phyloP scores from a whole-genome alignment of 495 filamentous ascomycete species.

The Lasiosphaeria ovina region DNA sequence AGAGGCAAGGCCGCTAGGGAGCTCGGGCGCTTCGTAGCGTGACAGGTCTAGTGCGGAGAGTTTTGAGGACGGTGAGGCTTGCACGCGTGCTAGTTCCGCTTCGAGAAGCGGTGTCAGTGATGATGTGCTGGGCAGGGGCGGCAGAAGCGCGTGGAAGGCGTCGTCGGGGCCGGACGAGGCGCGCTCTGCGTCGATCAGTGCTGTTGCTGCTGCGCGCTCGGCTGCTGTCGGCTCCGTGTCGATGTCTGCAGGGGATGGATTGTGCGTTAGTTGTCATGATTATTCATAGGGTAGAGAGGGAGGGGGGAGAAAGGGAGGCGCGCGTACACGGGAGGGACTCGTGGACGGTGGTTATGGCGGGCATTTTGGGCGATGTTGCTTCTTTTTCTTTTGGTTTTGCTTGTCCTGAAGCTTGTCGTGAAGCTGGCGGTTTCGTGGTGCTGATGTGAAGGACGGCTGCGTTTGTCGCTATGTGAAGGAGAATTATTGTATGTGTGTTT shows the following conservation, averaged over 20 bases:
- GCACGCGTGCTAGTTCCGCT: slow-evolving; percentile 52
- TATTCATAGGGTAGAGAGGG: slow-evolving; percentile 4
- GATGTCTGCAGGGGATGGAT: slow-evolving; percentile 58
- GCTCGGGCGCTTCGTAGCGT: slow-evolving; percentile 74
- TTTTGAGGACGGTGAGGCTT: slow-evolving; percentile 30
- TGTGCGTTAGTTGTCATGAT: slow-evolving; percentile 13
- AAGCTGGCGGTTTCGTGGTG: no score
- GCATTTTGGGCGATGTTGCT: slow-evolving; percentile 45
- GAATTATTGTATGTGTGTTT: no score
- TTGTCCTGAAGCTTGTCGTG: background rate
- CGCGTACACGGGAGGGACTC: slow-evolving; percentile 80
- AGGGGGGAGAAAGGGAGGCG: slow-evolving; percentile 1
- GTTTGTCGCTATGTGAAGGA: no score
- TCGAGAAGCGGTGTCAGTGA: slow-evolving; percentile 61
- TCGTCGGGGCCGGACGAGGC: slow-evolving; percentile 36
- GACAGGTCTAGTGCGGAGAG: slow-evolving; percentile 68
- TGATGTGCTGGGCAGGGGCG: slow-evolving; percentile 22
- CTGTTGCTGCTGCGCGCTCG: slow-evolving; percentile 56
- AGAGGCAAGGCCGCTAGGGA: slow-evolving; percentile 25
- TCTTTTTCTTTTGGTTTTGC: slow-evolving; percentile 1
- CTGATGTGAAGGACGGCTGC: no score
- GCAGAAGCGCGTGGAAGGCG: slow-evolving; percentile 43
- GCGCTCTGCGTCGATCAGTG: slow-evolving; percentile 66
- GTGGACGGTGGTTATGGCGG: slow-evolving; percentile 68
- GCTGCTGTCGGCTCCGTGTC: slow-evolving; percentile 62